These are phyloP conservation scores for Yamadazyma songkhlaensis DNA, from an alignment of 1,139 yeast species.

Conservation along the genomic window DNA sequence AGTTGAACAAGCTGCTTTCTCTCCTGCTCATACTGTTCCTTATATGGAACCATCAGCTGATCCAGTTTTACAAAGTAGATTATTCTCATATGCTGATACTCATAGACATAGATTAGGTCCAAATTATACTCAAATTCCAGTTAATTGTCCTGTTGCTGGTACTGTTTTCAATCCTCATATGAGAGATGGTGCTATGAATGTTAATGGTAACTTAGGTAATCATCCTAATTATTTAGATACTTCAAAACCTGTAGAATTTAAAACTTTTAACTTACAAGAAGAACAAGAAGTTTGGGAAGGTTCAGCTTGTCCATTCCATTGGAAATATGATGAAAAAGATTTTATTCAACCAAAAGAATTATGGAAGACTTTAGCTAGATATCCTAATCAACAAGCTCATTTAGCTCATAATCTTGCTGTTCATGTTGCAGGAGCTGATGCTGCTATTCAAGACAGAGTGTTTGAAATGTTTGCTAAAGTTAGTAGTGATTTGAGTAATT, in stretches of 20 bases:
- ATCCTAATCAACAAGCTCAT: slow-evolving; percentile 76
- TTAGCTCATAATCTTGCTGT: slow-evolving; percentile 81
- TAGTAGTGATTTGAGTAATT: slow-evolving; percentile 55
- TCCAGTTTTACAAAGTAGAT: slow-evolving; percentile 81
- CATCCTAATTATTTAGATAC: slow-evolving; percentile 78
- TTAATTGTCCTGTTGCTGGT: slow-evolving; percentile 60
- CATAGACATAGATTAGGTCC: slow-evolving; percentile 64
- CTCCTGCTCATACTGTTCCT: slow-evolving; percentile 83
- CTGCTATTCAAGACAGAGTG: slow-evolving; percentile 76
- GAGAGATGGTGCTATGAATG: slow-evolving; percentile 86
- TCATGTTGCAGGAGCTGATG: slow-evolving; percentile 69
- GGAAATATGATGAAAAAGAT: slow-evolving; percentile 72
- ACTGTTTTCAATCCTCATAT: slow-evolving; percentile 57
- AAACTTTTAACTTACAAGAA: slow-evolving; percentile 40
- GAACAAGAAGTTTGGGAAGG: slow-evolving; percentile 89
- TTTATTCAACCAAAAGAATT: slow-evolving; percentile 65
- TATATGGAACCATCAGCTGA: slow-evolving; percentile 84
- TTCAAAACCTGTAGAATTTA: slow-evolving; percentile 54
- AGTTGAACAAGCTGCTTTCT: slow-evolving; percentile 78
- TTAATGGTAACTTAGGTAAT: slow-evolving; percentile 81
- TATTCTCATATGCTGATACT: slow-evolving; percentile 84
- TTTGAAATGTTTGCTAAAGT: slow-evolving; percentile 76
- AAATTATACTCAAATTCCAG: slow-evolving; percentile 72
- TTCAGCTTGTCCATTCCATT: slow-evolving; percentile 84
- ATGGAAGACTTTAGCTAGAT: slow-evolving; percentile 72